phyloP scores from a whole-genome alignment of 441 rosid species.

The Gossypium aridum region DNA sequence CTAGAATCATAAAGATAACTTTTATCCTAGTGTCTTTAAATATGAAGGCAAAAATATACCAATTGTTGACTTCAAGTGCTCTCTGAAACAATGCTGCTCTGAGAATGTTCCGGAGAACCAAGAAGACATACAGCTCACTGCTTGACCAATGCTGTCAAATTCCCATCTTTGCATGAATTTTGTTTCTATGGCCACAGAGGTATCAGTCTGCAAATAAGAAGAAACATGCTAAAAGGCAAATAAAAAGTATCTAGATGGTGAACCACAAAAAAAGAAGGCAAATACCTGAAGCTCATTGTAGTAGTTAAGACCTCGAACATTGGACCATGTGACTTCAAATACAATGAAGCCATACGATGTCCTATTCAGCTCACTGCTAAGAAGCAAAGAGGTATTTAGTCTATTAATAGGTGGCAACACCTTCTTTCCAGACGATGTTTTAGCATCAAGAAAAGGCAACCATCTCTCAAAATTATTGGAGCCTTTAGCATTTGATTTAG shows the following conservation, averaged over 20 bases:
- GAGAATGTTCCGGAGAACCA: conserved; percentile 76
- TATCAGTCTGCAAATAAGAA: conserved; percentile 60
- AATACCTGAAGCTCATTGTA: conserved; percentile 90
- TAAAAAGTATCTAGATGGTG: not conserved
- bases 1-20: not conserved
- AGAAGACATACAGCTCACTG: conserved; percentile 44
- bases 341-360: conserved; percentile 85
- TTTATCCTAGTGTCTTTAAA: not conserved
- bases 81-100: conserved; percentile 45
- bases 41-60: conserved; percentile 34
- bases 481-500: conserved; percentile 25
- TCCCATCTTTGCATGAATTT: conserved; percentile 95
- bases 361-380: conserved; percentile 61
- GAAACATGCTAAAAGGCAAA: conserved; percentile 15
- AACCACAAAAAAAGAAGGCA: conserved; percentile 9
- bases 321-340: conserved; percentile 75
- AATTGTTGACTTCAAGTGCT: conserved; percentile 46
- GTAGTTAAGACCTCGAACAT: conserved; percentile 87
- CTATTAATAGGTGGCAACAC: conserved; percentile 61
- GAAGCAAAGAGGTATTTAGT: conserved; percentile 47
- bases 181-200: conserved; percentile 83
- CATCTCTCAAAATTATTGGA: conserved; percentile 49
- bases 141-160: conserved; percentile 83
- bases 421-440: conserved; percentile 47
- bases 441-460: conserved; percentile 61